These are phyloP conservation scores for Monosporascus sp. DNA, from an alignment of 2,329 filamentous ascomycete species.

Conservation along the genomic window DNA sequence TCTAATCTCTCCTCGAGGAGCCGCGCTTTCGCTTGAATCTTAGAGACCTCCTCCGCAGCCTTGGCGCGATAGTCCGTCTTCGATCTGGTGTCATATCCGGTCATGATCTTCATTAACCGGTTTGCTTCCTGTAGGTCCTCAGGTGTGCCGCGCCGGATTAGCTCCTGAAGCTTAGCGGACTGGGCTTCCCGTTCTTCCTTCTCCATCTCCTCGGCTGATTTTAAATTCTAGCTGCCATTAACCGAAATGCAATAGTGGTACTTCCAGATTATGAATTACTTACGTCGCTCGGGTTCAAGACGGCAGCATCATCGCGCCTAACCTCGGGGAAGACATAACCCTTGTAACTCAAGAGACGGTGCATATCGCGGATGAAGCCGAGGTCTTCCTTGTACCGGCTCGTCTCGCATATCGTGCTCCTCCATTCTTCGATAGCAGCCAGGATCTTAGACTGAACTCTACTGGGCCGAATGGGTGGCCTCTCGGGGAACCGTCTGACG, in stretches of 20 bases:
- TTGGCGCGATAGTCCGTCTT: conserved; percentile 98
- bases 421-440: conserved; percentile 97
- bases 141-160: conserved; percentile 86
- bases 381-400: conserved; percentile 96
- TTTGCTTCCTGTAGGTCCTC: conserved; percentile 96
- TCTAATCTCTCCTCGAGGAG: conserved; percentile 90
- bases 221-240: conserved; percentile 62
- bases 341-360: conserved; percentile 90
- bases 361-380: conserved; percentile 96
- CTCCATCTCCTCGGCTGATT: conserved; percentile 98
- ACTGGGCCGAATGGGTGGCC: conserved; percentile 78
- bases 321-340: conserved; percentile 94
- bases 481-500: conserved; percentile 89
- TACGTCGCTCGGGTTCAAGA: conserved; percentile 94
- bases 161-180: conserved; percentile 94
- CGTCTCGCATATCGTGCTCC: conserved; percentile 95
- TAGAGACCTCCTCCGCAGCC: conserved; percentile 88
- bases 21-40: conserved; percentile 92
- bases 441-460: conserved; percentile 89
- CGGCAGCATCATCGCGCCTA: conserved; percentile 86
- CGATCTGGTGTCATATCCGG: conserved; percentile 87
- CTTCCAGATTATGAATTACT: conserved; percentile 30
- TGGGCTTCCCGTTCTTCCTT: conserved; percentile 92
- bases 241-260: too few species aligned
- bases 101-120: conserved; percentile 98